Evolutionary conservation across 108 stramenopile genomes (phyloP), one percentile per base, ranked within the genome.

Genomic region (Hondaea fermentalgiana): DNA sequence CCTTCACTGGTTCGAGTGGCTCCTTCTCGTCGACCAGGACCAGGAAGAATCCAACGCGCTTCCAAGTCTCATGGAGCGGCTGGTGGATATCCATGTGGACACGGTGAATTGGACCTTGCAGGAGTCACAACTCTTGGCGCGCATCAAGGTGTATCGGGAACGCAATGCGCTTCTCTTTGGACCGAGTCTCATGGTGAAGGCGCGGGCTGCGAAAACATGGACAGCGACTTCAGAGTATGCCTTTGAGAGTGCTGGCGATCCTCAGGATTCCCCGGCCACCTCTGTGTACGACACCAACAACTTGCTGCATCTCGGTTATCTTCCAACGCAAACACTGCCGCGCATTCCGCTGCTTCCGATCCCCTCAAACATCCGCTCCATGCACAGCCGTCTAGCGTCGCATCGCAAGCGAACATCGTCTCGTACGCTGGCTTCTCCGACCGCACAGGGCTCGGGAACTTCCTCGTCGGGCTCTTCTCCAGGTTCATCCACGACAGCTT

Each of bases 1-100:
- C 76, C 23, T 83, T 12, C 51, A 83, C 76, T 83, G 76, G 76
- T 83, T 83, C 23, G 76, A 83, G 51, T 83, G 76, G 76, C 3
- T 83, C 16, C 76, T 83, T 19, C 51, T 53, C 76, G 76, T 83
- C 6, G 76, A 83, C 51, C 76, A 53, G 23, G 0, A 0, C 49
- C 45, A 83, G 51, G 76, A 83, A 45, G 8, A 14, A 3, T 23
- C 64, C 25, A 83, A 83, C 49, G 76, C 12, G 28, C 12, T 83
- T 2, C 76, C 45, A 17, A 12, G 12, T 47, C 23, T 83, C 6
- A 83, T 83, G 16, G 76, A 83, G 25, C n/a, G 49, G 19, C n/a
- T 83, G 49, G 51, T 53, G n/a, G 76, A 83, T 12, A 6, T 12
- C 12, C 76, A 83, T 23, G 51, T 83, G 8, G 76, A 83, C 51